phyloP scores from a whole-genome alignment of 139 green algal species.

The Coelastrella sp. region DNA sequence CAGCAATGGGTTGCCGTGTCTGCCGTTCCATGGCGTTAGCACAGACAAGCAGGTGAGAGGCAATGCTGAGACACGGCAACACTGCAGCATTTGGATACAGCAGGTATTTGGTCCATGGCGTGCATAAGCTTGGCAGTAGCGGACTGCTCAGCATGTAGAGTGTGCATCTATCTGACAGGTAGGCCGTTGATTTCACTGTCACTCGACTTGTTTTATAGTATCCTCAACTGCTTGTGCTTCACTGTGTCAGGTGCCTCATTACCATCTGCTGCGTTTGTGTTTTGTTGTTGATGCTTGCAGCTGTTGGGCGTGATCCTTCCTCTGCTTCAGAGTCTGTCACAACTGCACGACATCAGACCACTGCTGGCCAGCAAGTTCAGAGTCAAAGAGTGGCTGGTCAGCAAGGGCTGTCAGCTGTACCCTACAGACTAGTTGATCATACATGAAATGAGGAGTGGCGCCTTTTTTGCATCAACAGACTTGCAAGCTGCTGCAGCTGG shows the following conservation, averaged over 20 bases:
- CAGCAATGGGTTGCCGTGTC: constrained; percentile 68
- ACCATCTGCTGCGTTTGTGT: too few relatives aligned
- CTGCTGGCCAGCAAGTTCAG: constrained; percentile 54
- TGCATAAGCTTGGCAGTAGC: too few relatives aligned
- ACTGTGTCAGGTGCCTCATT: neutral
- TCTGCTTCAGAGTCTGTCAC: constrained; percentile 66
- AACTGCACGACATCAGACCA: constrained; percentile 66
- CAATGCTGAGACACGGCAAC: neutral
- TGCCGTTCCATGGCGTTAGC: constrained; percentile 62
- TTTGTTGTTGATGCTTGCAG: too few relatives aligned
- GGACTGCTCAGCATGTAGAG: too few relatives aligned
- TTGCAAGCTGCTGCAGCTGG: too few relatives aligned
- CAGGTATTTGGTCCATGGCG: too few relatives aligned
- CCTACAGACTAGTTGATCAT: too few relatives aligned
- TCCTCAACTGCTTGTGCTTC: neutral
- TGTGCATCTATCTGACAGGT: neutral
- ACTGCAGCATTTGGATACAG: too few relatives aligned
- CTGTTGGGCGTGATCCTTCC: constrained; percentile 68
- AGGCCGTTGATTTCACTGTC: neutral
- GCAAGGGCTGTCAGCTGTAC: constrained; percentile 46
- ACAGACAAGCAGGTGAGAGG: constrained; percentile 43
- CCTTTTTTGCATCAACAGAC: too few relatives aligned
- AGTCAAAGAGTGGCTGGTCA: constrained; percentile 50
- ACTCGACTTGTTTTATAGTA: too few relatives aligned
- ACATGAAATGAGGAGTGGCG: too few relatives aligned